Evolutionary conservation across 306 rosid species (phyloP).

Genomic region (Vigna unguiculata): DNA sequence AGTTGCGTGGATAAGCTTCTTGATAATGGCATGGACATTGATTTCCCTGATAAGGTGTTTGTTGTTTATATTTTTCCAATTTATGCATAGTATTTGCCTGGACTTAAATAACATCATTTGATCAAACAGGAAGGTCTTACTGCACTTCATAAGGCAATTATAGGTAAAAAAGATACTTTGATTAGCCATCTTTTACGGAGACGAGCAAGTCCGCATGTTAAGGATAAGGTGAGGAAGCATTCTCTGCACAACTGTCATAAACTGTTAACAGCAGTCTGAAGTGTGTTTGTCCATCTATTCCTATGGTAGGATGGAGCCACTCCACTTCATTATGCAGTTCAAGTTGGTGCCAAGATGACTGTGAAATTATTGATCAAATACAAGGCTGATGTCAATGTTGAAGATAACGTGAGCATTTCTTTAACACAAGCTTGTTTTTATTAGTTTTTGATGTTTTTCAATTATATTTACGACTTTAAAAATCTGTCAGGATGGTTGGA

Average conservation of each 20-base stretch:
- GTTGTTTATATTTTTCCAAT: slow-evolving; percentile 25
- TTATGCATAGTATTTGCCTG: slow-evolving; percentile 24
- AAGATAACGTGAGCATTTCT: slow-evolving; percentile 71
- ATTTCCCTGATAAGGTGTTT: slow-evolving; percentile 64
- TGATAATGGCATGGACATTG: slow-evolving; percentile 70
- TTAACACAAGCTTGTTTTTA: slow-evolving; percentile 7
- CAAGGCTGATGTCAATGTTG: slow-evolving; percentile 75
- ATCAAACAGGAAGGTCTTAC: slow-evolving; percentile 79
- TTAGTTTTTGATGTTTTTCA: not conserved
- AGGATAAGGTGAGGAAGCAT: slow-evolving; percentile 67
- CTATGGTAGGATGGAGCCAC: slow-evolving; percentile 89
- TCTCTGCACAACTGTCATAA: slow-evolving; percentile 27
- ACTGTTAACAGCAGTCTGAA: slow-evolving; percentile 25
- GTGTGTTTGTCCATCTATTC: slow-evolving; percentile 37
- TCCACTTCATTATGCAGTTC: slow-evolving; percentile 94
- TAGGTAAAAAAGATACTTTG: slow-evolving; percentile 86
- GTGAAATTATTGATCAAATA: slow-evolving; percentile 87
- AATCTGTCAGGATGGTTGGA: slow-evolving; percentile 86
- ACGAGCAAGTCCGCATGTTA: slow-evolving; percentile 89
- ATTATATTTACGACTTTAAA: slow-evolving; percentile 4
- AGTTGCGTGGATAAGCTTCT: slow-evolving; percentile 74
- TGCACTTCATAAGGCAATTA: slow-evolving; percentile 89
- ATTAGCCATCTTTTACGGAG: slow-evolving; percentile 87
- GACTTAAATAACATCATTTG: slow-evolving; percentile 45
- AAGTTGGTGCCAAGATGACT: slow-evolving; percentile 86